phyloP scores from a whole-genome alignment of 139 green algal species.

The Monoraphidium neglectum region DNA sequence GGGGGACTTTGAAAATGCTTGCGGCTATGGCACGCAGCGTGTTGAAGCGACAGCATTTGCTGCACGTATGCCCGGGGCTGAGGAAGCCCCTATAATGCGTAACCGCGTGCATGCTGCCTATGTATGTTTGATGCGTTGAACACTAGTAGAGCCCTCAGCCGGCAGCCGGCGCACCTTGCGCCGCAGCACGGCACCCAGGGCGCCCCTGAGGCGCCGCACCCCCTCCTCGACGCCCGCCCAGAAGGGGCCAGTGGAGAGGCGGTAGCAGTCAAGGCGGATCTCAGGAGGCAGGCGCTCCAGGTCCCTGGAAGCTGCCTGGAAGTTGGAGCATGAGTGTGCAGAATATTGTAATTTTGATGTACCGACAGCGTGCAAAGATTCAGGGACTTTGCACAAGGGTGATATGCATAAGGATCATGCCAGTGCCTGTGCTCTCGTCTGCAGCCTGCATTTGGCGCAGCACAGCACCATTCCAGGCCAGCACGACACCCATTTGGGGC shows the following conservation, averaged over 20 bases:
- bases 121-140: too few relatives aligned
- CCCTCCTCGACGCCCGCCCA: slow-evolving; percentile 70
- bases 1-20: background rate
- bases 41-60: too few relatives aligned
- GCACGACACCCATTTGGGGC: too few relatives aligned
- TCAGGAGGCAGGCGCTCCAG: slow-evolving; percentile 3
- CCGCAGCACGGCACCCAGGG: slow-evolving; percentile 56
- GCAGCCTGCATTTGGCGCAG: background rate
- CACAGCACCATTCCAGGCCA: background rate
- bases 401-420: too few relatives aligned
- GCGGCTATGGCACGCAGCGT: too few relatives aligned
- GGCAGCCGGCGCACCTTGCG: slow-evolving; percentile 43
- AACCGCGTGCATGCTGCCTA: too few relatives aligned
- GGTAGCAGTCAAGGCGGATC: slow-evolving; percentile 55
- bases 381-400: too few relatives aligned
- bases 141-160: background rate
- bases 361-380: too few relatives aligned
- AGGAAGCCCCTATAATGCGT: too few relatives aligned
- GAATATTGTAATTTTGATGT: too few relatives aligned
- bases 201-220: slow-evolving; percentile 69
- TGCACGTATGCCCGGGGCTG: too few relatives aligned
- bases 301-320: background rate
- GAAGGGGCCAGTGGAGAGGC: slow-evolving; percentile 53
- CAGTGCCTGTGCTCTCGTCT: too few relatives aligned
- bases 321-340: background rate